phyloP scores from a whole-genome alignment of 139 green algal species.

The Chlamydomonas urium region DNA sequence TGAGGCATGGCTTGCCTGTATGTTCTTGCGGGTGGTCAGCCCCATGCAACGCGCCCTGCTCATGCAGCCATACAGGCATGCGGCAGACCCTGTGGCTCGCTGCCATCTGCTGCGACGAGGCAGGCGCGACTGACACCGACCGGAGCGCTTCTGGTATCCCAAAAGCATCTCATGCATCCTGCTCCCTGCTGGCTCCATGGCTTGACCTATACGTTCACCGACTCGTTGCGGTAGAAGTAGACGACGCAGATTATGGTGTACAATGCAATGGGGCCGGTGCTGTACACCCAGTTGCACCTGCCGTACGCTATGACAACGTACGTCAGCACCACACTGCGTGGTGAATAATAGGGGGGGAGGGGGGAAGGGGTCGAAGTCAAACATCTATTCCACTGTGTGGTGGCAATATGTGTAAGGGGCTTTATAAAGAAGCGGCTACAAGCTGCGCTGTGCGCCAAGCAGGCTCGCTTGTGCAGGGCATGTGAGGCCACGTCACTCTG shows the following conservation, averaged over 20 bases:
- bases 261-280: conserved; percentile 56
- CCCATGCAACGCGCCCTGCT: no score
- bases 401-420: background rate
- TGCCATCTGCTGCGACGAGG: no score
- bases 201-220: no score
- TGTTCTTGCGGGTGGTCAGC: no score
- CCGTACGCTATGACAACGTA: conserved; percentile 13
- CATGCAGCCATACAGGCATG: no score
- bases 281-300: conserved; percentile 44
- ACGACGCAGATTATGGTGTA: conserved; percentile 30
- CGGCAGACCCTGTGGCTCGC: no score
- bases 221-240: conserved; percentile 32
- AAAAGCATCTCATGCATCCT: no score
- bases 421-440: background rate
- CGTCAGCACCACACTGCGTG: conserved; percentile 59
- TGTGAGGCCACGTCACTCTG: background rate
- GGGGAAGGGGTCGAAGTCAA: conserved; percentile 61
- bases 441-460: background rate
- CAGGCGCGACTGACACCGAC: no score
- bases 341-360: background rate
- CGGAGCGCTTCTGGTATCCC: no score
- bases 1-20: no score
- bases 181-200: no score
- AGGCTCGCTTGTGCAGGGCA: background rate
- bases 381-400: background rate